These are phyloP conservation scores for Petunia axillaris DNA, from an alignment of 257 asterid species.

Conservation along the genomic window DNA sequence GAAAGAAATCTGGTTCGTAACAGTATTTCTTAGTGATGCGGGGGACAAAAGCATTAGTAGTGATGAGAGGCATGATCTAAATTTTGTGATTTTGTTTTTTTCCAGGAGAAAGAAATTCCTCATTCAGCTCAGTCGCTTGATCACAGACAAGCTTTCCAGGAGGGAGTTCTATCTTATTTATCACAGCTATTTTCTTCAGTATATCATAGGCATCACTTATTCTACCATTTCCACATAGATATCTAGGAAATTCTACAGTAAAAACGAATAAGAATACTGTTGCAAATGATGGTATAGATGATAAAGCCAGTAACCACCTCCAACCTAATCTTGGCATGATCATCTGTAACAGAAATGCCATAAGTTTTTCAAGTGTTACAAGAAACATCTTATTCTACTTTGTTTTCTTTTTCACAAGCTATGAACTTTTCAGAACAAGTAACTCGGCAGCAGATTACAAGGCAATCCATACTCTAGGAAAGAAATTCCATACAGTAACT, in stretches of 20 bases:
- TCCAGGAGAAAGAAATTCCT: slow-evolving; percentile 38
- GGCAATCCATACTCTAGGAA: too few species aligned
- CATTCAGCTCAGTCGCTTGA: slow-evolving; percentile 32
- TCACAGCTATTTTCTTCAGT: slow-evolving; percentile 51
- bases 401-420: not conserved
- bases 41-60: slow-evolving; percentile 51
- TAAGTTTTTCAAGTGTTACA: too few species aligned
- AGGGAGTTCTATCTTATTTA: slow-evolving; percentile 57
- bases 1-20: too few species aligned
- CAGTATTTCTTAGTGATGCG: slow-evolving; percentile 46
- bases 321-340: slow-evolving; percentile 70
- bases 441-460: not conserved
- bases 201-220: slow-evolving; percentile 53
- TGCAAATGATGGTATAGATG: slow-evolving; percentile 64
- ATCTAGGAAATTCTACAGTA: slow-evolving; percentile 73
- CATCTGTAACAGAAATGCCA: slow-evolving; percentile 40
- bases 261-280: slow-evolving; percentile 57
- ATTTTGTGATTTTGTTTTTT: slow-evolving; percentile 12
- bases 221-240: slow-evolving; percentile 51
- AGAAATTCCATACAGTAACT: too few species aligned
- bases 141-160: slow-evolving; percentile 57
- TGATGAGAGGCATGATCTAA: slow-evolving; percentile 45
- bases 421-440: not conserved
- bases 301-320: slow-evolving; percentile 81
- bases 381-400: not conserved